Conservation (phyloP, 177 flowering plant species). For the Vitis hybrid region DNA sequence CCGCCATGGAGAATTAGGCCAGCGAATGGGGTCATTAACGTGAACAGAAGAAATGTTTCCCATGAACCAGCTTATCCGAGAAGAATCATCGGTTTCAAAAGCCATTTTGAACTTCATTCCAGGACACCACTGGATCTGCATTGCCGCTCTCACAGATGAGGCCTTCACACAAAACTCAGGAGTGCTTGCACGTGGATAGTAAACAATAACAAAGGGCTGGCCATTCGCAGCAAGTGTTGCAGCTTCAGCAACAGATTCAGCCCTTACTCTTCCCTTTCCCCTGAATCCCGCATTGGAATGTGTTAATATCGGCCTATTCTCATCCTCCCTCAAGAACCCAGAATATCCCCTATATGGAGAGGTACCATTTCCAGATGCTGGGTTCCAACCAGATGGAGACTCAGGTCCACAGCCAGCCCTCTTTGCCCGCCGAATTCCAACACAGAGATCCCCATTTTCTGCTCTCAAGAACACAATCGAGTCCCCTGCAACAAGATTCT, state of each 20-base stretch:
- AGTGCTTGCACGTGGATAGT: constrained; percentile 54
- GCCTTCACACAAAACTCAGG: constrained; percentile 63
- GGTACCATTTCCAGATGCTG: constrained; percentile 21
- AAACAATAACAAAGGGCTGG: constrained; percentile 54
- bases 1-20: constrained; percentile 79
- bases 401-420: constrained; percentile 44
- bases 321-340: constrained; percentile 27
- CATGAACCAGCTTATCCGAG: constrained; percentile 66
- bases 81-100: constrained; percentile 65
- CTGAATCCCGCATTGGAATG: constrained; percentile 17
- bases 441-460: constrained; percentile 57
- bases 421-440: constrained; percentile 62
- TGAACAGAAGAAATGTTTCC: constrained; percentile 60
- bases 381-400: constrained; percentile 42
- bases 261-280: constrained; percentile 29
- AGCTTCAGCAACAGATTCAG: constrained; percentile 50
- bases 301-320: constrained; percentile 10
- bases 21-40: constrained; percentile 46
- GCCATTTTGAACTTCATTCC: constrained; percentile 75
- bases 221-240: constrained; percentile 45
- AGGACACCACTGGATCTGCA: constrained; percentile 54
- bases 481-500: constrained; percentile 72
- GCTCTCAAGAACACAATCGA: constrained; percentile 63
- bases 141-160: constrained; percentile 41
- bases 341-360: constrained; percentile 30